phyloP scores from a whole-genome alignment of 192 early-diverging fungal species.

The Coemansia nantahalensis region DNA sequence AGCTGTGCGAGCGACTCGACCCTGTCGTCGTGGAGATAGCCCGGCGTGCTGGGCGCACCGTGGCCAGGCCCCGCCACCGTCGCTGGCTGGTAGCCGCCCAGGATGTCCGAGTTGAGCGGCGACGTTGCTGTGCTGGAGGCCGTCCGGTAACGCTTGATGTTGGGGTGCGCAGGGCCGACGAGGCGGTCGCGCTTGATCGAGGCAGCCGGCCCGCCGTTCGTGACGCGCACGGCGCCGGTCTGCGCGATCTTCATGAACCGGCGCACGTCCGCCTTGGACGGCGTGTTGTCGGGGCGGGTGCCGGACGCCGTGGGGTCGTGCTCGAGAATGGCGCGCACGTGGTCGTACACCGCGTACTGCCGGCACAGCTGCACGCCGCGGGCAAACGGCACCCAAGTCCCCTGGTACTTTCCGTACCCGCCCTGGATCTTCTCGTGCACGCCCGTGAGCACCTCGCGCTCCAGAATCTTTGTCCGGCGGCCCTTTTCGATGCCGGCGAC shows the following conservation, averaged over 20 bases:
- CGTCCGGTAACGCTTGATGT: conserved; percentile 18
- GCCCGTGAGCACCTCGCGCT: conserved; percentile 84
- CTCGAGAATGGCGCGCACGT: conserved; percentile 78
- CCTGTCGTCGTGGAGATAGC: conserved; percentile 13
- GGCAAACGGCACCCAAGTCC: conserved; percentile 86
- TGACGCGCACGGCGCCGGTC: conserved; percentile 6
- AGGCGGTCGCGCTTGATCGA: conserved; percentile 15
- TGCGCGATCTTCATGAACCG: conserved; percentile 30
- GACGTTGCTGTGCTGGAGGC: conserved; percentile 39
- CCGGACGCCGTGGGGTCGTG: conserved; percentile 63
- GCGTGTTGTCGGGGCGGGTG: conserved; percentile 52
- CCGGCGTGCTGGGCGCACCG: conserved; percentile 30
- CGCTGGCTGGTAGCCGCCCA: conserved; percentile 6
- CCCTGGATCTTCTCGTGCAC: conserved; percentile 96
- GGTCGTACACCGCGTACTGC: conserved; percentile 72
- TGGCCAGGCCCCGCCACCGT: conserved; percentile 10
- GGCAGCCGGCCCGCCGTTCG: neutral
- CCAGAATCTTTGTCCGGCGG: conserved; percentile 88
- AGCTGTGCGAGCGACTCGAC: neutral
- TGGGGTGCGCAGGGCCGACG: neutral
- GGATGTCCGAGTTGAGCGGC: conserved; percentile 38
- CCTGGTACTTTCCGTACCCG: conserved; percentile 98
- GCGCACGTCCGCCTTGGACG: conserved; percentile 56
- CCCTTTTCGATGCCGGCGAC: conserved; percentile 94
- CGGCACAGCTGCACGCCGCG: conserved; percentile 77